These are phyloP conservation scores for Ascobolus immersus DNA, from an alignment of 495 filamentous ascomycete genomes.

Conservation along the genomic window DNA sequence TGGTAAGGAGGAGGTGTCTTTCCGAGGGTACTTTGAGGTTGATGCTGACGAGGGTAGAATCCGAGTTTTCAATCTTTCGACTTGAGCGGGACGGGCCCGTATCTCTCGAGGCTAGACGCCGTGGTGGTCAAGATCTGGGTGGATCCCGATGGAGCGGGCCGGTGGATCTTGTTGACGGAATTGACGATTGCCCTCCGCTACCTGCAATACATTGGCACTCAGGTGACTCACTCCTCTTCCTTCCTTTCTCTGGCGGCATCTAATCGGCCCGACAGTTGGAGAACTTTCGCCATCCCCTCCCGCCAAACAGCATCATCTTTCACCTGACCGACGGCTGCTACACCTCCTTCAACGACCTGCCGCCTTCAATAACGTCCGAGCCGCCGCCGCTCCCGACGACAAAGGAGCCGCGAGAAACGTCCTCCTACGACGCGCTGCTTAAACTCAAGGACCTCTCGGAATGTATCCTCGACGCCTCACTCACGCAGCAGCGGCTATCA, in stretches of 20 bases:
- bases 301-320: constrained; percentile 62
- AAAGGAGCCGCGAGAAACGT: constrained; percentile 26
- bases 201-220: constrained; percentile 57
- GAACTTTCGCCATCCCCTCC: constrained; percentile 46
- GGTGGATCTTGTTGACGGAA: constrained; percentile 44
- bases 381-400: too few relatives aligned
- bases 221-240: constrained; percentile 7
- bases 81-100: constrained; percentile 37
- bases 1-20: constrained; percentile 23
- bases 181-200: constrained; percentile 40
- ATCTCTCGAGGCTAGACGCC: constrained; percentile 34
- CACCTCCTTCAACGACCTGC: constrained; percentile 37
- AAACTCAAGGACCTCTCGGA: constrained; percentile 67
- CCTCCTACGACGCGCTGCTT: constrained; percentile 80
- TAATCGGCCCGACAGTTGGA: constrained; percentile 25
- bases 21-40: neutral
- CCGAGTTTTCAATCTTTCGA: constrained; percentile 76
- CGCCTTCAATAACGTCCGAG: constrained; percentile 14
- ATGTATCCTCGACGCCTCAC: constrained; percentile 72
- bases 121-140: constrained; percentile 56
- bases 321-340: constrained; percentile 77
- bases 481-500: constrained; percentile 46
- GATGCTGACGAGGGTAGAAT: constrained; percentile 26
- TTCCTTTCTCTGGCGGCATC: neutral
- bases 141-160: constrained; percentile 28